These are phyloP conservation scores for Asterionellopsis glacialis DNA, from an alignment of 108 stramenopile species.

Conservation along the genomic window DNA sequence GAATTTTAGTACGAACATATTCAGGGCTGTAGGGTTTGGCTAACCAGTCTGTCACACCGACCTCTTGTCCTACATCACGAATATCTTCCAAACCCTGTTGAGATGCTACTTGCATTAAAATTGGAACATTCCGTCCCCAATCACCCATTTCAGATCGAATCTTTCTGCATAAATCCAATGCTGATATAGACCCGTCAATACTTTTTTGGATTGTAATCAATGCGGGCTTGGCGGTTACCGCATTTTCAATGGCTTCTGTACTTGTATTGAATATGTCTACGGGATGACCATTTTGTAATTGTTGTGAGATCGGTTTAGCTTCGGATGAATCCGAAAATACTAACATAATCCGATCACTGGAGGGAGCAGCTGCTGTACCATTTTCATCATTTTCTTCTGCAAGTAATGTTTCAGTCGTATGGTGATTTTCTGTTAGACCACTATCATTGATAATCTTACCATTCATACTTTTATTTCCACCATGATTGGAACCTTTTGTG, in stretches of 20 bases:
- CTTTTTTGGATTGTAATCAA: constrained; percentile 14
- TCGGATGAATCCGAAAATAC: constrained; percentile 1
- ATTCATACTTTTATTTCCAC: too few relatives aligned
- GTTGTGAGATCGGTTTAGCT: background rate
- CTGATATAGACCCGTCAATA: constrained; percentile 4
- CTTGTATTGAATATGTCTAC: constrained; percentile 9
- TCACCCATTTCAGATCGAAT: constrained; percentile 19
- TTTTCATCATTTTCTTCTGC: constrained; percentile 3
- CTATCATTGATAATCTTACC: too few relatives aligned
- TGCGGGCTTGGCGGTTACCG: constrained; percentile 13
- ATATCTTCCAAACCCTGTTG: constrained; percentile 5
- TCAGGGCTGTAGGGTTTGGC: constrained; percentile 1
- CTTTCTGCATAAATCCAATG: constrained; percentile 13
- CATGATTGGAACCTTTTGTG: too few relatives aligned
- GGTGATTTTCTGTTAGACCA: too few relatives aligned
- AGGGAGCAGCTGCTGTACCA: constrained; percentile 15
- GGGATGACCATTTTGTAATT: background rate
- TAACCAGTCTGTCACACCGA: constrained; percentile 1
- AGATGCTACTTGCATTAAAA: constrained; percentile 6
- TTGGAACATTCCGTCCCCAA: constrained; percentile 21
- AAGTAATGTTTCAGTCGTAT: too few relatives aligned
- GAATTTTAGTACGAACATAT: constrained; percentile 3
- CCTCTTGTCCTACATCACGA: background rate
- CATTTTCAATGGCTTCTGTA: constrained; percentile 10
- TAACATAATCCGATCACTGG: constrained; percentile 1